Percentiles rank a stretch among this genome's conserved stretches.
These are phyloP conservation scores for Dillenia turbinata DNA, from an alignment of 164 flowering plant species.

Conservation along the genomic window DNA sequence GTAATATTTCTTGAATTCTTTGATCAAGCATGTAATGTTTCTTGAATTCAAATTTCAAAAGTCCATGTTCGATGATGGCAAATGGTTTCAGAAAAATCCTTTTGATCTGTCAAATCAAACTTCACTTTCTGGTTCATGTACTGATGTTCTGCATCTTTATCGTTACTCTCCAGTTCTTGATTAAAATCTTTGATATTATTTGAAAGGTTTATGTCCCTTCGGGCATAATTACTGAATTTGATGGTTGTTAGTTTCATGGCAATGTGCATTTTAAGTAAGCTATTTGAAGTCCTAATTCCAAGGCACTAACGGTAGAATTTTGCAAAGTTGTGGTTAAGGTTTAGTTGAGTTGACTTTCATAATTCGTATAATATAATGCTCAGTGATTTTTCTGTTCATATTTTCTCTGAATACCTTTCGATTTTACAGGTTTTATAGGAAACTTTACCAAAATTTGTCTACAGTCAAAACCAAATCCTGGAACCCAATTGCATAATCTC, in stretches of 20 bases:
- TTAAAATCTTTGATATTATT: background rate
- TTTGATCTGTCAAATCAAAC: background rate
- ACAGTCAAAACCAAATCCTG: slow-evolving; percentile 4
- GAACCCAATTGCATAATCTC: slow-evolving; percentile 5
- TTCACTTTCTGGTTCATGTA: slow-evolving; percentile 5
- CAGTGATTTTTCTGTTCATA: background rate
- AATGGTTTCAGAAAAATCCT: too few relatives aligned
- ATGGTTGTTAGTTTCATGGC: too few relatives aligned
- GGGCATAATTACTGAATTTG: too few relatives aligned
- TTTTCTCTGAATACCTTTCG: background rate
- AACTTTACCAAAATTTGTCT: background rate
- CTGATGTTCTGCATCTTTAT: background rate
- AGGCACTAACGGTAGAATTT: background rate
- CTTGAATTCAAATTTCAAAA: background rate
- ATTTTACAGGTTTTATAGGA: slow-evolving; percentile 8
- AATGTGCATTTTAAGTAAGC: too few relatives aligned
- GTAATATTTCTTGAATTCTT: background rate
- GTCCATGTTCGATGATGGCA: background rate
- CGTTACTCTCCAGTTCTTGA: background rate
- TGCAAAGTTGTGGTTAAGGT: background rate
- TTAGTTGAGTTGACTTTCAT: background rate
- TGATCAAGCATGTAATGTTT: too few relatives aligned
- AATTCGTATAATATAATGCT: slow-evolving; percentile 3
- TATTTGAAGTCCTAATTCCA: too few relatives aligned
- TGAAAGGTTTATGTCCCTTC: too few relatives aligned